Base-by-base conservation (phyloP, 169 alveolate species). In the Babesia sp. region DNA sequence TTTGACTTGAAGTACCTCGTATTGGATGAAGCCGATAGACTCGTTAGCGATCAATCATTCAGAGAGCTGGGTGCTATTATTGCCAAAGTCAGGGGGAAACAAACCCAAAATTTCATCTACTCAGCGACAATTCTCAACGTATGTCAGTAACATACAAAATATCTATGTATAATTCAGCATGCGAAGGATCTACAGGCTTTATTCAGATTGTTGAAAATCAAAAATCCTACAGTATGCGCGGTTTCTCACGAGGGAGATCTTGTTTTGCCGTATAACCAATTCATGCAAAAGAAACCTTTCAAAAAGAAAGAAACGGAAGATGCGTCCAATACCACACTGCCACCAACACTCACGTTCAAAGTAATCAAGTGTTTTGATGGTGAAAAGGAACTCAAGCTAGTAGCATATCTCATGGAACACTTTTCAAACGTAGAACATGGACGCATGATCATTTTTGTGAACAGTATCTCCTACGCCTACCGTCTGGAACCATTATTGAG, bases 11-110 rank as follows among this genome's bases (percentile, higher is more conserved):
- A 80, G 71, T 90, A 88, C 37, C 87, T 96, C 60, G 93, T 96
- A 29, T 61, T 96, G 46, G 99, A 96, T 80, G 99, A 96, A 86
- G 99, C 97, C 20, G 99, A 96, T 76, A 86, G 95, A 70, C 90
- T 94, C 93, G 67, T 94, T 31, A 97, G 93, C 72, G 94, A 81
- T 20, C 63, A 71, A 45, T 34, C 83, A 14, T 71, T 54, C 68
- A 72, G 37, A 46, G 89, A 81, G 20, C 64, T 81, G 37, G 70
- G 68, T 16, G 26, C 44, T 18, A 81, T 81, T n/a, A 55, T 81
- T 29, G 29, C 37, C 29, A 60, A 71, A 24, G 79, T 81, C 31
- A 60, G 45, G 48, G 57, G 22, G 22, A 24, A 3, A 34, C 37
- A 45, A 24, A 72, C 71, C 24, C 83, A 51, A 61, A 9, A 22